Evolutionary conservation across 73 alveolate genomes (phyloP).

Genomic region (Paramecium sexaurelia): DNA sequence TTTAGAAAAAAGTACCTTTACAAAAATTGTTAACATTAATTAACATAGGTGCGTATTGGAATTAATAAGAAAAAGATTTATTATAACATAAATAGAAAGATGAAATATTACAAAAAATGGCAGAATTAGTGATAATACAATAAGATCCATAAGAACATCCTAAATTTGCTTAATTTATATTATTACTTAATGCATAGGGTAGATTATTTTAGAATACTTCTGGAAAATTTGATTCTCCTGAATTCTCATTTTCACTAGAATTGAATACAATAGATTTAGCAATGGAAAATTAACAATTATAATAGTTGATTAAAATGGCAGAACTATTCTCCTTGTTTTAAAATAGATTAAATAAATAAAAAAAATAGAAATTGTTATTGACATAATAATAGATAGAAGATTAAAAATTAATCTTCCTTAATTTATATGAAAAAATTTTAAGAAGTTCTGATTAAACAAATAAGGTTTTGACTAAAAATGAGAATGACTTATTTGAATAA

Average conservation of each 20-base stretch:
- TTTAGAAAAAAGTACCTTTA: conserved; percentile 50
- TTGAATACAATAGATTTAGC: conserved; percentile 14
- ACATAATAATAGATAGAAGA: not conserved
- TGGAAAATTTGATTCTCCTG: conserved; percentile 40
- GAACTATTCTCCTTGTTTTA: conserved; percentile 21
- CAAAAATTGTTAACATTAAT: not conserved
- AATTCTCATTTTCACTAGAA: not conserved
- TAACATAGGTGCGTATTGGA: conserved; percentile 51
- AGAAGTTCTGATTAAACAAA: not conserved
- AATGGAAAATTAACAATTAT: not conserved
- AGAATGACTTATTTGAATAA: conserved; percentile 31
- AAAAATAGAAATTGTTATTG: not conserved
- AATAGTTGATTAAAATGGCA: conserved; percentile 23
- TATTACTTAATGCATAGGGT: conserved; percentile 20
- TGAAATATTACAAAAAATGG: not conserved
- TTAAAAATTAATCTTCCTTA: not conserved
- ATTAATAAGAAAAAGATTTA: not conserved
- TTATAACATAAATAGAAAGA: not conserved
- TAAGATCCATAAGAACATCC: conserved; percentile 27
- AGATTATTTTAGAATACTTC: conserved; percentile 28
- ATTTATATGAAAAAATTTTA: conserved; percentile 24
- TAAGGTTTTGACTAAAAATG: not conserved
- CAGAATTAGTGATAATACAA: not conserved
- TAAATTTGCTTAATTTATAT: not conserved
- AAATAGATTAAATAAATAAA: conserved; percentile 9